Evolutionary conservation across 1,139 yeast species (phyloP).

Genomic region (Hyphopichia buzzinii): DNA sequence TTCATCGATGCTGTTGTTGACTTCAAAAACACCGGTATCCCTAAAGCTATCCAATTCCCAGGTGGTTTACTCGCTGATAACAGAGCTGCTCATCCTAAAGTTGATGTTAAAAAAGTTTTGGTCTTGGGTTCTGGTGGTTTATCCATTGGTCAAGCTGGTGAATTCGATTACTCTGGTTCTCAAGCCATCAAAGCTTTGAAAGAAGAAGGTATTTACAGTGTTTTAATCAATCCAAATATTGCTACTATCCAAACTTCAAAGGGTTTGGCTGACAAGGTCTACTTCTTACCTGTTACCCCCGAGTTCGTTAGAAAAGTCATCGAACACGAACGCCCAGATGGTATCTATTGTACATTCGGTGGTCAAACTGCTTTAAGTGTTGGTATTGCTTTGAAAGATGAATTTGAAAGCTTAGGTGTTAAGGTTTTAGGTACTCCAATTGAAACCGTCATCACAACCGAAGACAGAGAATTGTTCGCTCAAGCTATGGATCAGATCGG

Average conservation of each 20-base stretch:
- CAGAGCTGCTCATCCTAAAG: conserved; percentile 60
- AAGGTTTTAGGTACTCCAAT: conserved; percentile 98
- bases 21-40: conserved; percentile 48
- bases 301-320: conserved; percentile 93
- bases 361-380: conserved; percentile 98
- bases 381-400: conserved; percentile 95
- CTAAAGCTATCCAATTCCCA: conserved; percentile 83
- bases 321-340: conserved; percentile 95
- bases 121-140: conserved; percentile 98
- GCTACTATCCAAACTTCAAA: conserved; percentile 98
- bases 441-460: conserved; percentile 90
- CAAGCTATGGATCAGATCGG: conserved; percentile 90
- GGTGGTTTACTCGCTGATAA: conserved; percentile 80
- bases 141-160: conserved; percentile 99
- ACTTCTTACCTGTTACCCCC: conserved; percentile 93
- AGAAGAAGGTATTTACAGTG: conserved; percentile 83
- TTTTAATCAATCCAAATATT: conserved; percentile 92
- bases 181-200: conserved; percentile 95
- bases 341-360: conserved; percentile 91
- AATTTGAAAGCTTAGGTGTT: conserved; percentile 83
- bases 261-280: conserved; percentile 91
- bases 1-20: conserved; percentile 82
- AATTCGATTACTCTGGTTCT: conserved; percentile 96
- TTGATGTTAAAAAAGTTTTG: conserved; percentile 86
- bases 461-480: conserved; percentile 95